Conservation (phyloP, 148 eudicot genomes). For the Camellia granthamiana region DNA sequence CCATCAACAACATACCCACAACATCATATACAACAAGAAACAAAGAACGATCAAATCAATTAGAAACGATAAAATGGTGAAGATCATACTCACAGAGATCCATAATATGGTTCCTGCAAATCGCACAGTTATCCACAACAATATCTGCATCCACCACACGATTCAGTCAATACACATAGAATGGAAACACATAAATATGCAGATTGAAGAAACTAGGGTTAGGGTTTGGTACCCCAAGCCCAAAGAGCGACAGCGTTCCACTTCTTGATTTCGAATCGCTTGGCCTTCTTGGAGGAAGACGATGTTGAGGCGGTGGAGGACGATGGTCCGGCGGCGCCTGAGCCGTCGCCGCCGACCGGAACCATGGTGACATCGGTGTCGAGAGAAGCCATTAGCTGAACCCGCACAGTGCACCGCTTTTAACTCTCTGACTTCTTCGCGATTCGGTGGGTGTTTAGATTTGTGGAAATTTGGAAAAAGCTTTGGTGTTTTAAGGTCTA, state of each 20-base stretch:
- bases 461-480: no score
- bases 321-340: conserved; percentile 30
- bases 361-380: conserved; percentile 50
- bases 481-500: no score
- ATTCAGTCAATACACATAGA: no score
- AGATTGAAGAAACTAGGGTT: background rate
- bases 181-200: no score
- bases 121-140: conserved; percentile 87
- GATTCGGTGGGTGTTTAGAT: no score
- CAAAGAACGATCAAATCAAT: background rate
- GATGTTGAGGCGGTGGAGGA: conserved; percentile 25
- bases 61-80: background rate
- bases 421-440: no score
- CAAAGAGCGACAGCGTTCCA: conserved; percentile 97
- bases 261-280: conserved; percentile 92
- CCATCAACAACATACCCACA: background rate
- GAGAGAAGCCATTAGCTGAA: conserved; percentile 26
- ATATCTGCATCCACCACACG: conserved; percentile 48
- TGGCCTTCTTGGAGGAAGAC: conserved; percentile 45
- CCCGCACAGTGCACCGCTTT: background rate
- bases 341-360: conserved; percentile 40
- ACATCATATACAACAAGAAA: background rate
- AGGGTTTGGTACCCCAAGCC: conserved; percentile 74
- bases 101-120: conserved; percentile 95
- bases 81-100: conserved; percentile 61